Evolutionary conservation across 768 basidiomycete genomes (phyloP).

Genomic region (Amanita phalloides): DNA sequence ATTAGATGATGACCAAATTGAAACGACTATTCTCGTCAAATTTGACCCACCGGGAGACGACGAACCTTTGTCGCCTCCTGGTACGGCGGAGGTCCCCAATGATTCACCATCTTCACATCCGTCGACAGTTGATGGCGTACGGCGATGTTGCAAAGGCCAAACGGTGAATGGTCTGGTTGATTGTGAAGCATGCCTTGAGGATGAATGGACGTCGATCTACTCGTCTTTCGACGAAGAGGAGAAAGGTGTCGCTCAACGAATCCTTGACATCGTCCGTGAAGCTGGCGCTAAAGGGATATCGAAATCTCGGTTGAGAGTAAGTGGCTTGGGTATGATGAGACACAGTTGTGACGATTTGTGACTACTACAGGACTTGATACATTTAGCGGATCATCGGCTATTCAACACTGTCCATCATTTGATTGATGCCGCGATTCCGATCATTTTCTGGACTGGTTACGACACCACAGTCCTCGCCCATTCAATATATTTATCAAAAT

Average conservation of each 20-base stretch:
- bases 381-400: constrained; percentile 13
- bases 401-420: constrained; percentile 28
- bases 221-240: constrained; percentile 19
- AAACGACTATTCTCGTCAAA: constrained; percentile 49
- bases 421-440: constrained; percentile 36
- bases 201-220: constrained; percentile 23
- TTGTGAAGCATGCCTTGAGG: constrained; percentile 34
- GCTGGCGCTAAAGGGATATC: constrained; percentile 28
- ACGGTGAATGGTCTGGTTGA: constrained; percentile 25
- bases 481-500: constrained; percentile 35
- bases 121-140: constrained; percentile 24
- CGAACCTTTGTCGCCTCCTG: constrained; percentile 10
- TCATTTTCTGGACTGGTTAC: constrained; percentile 65
- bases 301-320: constrained; percentile 26
- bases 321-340: constrained; percentile 9
- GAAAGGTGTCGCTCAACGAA: constrained; percentile 17
- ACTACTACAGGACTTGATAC: constrained; percentile 9
- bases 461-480: constrained; percentile 42
- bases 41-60: constrained; percentile 12
- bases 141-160: constrained; percentile 37
- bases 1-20: constrained; percentile 77
- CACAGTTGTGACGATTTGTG: neutral
- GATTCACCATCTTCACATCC: constrained; percentile 27
- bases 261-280: constrained; percentile 25
- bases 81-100: constrained; percentile 10